phyloP scores from a whole-genome alignment of 441 rosid genomes.

The Metrosideros polymorpha region DNA sequence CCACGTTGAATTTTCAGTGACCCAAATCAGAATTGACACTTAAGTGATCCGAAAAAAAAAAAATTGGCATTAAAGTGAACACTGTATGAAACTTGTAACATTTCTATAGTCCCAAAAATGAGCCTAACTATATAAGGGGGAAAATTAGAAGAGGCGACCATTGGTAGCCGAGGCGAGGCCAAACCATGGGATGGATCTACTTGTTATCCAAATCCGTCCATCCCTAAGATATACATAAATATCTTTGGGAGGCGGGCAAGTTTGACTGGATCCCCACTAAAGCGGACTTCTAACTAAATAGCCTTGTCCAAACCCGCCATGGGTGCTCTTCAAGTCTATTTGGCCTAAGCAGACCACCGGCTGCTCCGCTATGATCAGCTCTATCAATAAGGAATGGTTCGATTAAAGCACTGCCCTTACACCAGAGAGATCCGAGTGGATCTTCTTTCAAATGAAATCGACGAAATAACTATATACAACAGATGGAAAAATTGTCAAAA shows the following conservation, averaged over 20 bases:
- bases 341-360: neutral
- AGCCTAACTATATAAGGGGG: neutral
- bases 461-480: neutral
- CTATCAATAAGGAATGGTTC: neutral
- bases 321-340: neutral
- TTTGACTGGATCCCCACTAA: neutral
- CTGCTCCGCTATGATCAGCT: accelerated
- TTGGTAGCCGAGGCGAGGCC: neutral
- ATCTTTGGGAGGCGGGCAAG: too few species aligned
- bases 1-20: too few species aligned
- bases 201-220: neutral
- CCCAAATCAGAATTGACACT: too few species aligned
- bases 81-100: too few species aligned
- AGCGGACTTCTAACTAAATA: neutral
- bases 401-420: neutral
- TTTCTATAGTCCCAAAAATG: too few species aligned
- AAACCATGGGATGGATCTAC: neutral
- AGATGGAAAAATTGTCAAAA: too few species aligned
- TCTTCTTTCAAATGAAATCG: neutral
- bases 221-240: neutral
- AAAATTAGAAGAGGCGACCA: neutral
- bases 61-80: too few species aligned
- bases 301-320: neutral
- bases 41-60: too few species aligned
- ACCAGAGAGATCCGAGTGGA: neutral